Evolutionary conservation across 2,329 filamentous ascomycete genomes (phyloP), one percentile per base, ranked within the genome.

Genomic region (Zymoseptoria passerinii): DNA sequence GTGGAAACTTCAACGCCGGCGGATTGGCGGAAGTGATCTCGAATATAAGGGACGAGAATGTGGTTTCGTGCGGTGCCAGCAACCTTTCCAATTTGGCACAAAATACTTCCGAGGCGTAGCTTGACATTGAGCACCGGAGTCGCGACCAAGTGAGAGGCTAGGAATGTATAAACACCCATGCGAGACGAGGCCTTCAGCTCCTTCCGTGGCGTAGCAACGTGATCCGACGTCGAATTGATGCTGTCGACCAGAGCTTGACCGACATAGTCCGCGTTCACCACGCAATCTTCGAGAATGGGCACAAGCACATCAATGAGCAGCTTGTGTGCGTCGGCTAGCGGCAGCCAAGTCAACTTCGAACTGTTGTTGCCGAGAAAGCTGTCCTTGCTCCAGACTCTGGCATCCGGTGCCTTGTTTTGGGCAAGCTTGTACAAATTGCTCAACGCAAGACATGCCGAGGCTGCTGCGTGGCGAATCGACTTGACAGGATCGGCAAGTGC

Each of bases 261-360:
- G 50, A 96, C 79, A 61, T 94, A 86, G 28, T 81, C 82, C 3
- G 83, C 77, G 69, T 97, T 91, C 64, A 96, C 82, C 3, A 92
- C 80, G 67, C 87, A 95, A 73, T 96, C 94, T 73, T 96, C 92
- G 8, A 96, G 75, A 1, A 81, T 83, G 0, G 89, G 89, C 19
- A 90, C 72, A n/a, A 96, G 74, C 44, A 88, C 79, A 19, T 83
- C 78, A 19, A 83, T 80, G 0, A 94, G 69, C 19, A 95, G 73
- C 58, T 83, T 85, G 50, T 80, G 76, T 1, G 77, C 76, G 56
- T 86, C 80, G 23, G 85, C 80, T 0, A 76, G 68, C 3, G 81
- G 73, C 56, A 95, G 77, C 78, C 82, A 83, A 51, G 81, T 76
- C 16, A 87, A 62, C 19, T 71, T 67, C 18, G 75, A 74, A 2